Evolutionary conservation across 208 protist genomes (phyloP).

Genomic region (Crithidia brevicula): DNA sequence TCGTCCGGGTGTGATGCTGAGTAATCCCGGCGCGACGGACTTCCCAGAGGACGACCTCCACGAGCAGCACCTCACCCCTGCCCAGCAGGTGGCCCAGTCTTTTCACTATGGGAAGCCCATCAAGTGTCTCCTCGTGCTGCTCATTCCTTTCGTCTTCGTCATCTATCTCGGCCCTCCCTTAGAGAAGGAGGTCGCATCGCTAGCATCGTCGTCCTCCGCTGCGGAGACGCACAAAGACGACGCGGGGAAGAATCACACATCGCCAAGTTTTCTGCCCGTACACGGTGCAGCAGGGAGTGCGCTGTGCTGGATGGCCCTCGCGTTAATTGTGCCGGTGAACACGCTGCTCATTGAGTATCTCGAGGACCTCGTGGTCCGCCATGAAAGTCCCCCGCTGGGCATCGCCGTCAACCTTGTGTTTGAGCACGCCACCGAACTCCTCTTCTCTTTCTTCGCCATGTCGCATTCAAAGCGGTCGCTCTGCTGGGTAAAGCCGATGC

Average conservation of each 20-base stretch:
- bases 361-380: slow-evolving; percentile 67
- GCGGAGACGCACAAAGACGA: neutral
- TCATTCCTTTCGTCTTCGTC: slow-evolving; percentile 28
- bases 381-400: slow-evolving; percentile 39
- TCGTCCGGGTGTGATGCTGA: neutral
- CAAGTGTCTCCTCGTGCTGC: slow-evolving; percentile 32
- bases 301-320: slow-evolving; percentile 37
- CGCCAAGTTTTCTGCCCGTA: neutral
- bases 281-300: neutral
- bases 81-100: slow-evolving; percentile 28
- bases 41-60: slow-evolving; percentile 50
- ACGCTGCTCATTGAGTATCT: slow-evolving; percentile 45
- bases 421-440: slow-evolving; percentile 62
- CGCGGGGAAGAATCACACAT: neutral
- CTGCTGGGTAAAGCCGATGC: slow-evolving; percentile 57
- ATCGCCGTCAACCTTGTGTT: slow-evolving; percentile 62
- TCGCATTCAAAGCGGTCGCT: slow-evolving; percentile 34
- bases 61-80: slow-evolving; percentile 9
- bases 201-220: neutral
- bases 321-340: slow-evolving; percentile 35
- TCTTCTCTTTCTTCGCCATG: slow-evolving; percentile 59
- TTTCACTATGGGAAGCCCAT: slow-evolving; percentile 28
- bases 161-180: slow-evolving; percentile 4
- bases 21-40: slow-evolving; percentile 39
- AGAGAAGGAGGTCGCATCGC: neutral